These are phyloP conservation scores for Wickerhamomyces hampshirensis DNA, from an alignment of 805 yeast species.

Conservation along the genomic window DNA sequence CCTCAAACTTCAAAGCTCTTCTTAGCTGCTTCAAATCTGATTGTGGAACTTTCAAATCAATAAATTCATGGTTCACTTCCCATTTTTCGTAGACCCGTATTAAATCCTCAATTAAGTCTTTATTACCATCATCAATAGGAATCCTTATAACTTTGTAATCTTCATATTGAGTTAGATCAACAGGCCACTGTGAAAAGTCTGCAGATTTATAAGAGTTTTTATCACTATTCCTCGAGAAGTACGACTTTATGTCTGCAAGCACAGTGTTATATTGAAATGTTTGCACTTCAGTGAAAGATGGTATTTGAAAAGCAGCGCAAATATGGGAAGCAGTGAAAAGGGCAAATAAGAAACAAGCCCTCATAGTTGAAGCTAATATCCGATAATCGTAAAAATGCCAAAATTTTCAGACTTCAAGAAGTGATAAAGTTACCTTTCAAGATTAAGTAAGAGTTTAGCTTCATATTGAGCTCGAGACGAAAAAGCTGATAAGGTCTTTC, in stretches of 20 bases:
- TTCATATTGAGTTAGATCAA: conserved; percentile 20
- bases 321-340: not conserved
- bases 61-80: conserved; percentile 41
- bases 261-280: not conserved
- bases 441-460: no score
- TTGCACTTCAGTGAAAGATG: not conserved
- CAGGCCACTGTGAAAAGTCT: conserved; percentile 12
- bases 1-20: conserved; percentile 11
- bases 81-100: conserved; percentile 34
- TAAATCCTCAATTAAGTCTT: conserved; percentile 5
- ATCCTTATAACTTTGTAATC: conserved; percentile 17
- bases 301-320: not conserved
- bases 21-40: conserved; percentile 7
- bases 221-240: not conserved
- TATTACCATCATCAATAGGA: conserved; percentile 1
- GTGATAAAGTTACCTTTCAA: no score
- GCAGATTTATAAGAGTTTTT: not conserved
- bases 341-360: no score
- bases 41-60: conserved; percentile 36
- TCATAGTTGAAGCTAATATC: no score
- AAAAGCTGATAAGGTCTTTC: no score
- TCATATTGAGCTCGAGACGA: no score
- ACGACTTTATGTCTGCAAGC: not conserved
- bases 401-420: no score
- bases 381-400: no score